Conservation (phyloP, 2,329 filamentous ascomycete genomes). For the Pseudogymnoascus sp. region DNA sequence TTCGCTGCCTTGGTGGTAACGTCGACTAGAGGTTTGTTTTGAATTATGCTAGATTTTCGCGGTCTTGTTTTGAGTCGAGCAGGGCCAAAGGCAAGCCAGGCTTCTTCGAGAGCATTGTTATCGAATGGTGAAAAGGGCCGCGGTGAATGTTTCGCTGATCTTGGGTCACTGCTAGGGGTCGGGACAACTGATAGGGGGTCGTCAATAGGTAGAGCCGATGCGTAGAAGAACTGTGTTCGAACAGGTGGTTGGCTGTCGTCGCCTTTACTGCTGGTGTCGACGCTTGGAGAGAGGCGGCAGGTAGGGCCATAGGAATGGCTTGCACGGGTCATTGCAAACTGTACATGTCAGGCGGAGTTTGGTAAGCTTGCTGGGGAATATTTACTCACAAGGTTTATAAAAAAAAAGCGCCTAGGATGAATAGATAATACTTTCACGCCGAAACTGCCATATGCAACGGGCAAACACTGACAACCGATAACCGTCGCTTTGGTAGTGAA, state of each 20-base stretch:
- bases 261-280: constrained; percentile 18
- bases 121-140: constrained; percentile 73
- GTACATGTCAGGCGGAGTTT: background rate
- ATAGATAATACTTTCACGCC: constrained; percentile 4
- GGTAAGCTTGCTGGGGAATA: background rate
- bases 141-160: constrained; percentile 50
- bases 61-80: constrained; percentile 18
- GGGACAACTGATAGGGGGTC: constrained; percentile 68
- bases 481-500: background rate
- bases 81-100: constrained; percentile 59
- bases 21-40: background rate
- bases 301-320: constrained; percentile 27
- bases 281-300: constrained; percentile 22
- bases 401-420: background rate
- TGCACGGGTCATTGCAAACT: constrained; percentile 23
- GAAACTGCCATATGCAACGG: background rate
- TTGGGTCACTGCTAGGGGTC: constrained; percentile 43
- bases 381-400: background rate
- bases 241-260: constrained; percentile 46
- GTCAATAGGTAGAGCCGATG: constrained; percentile 73
- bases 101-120: constrained; percentile 69
- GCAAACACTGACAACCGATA: background rate
- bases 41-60: background rate
- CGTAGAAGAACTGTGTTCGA: constrained; percentile 75
- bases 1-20: background rate